These are phyloP conservation scores for Amylocystis lapponica DNA, from an alignment of 768 basidiomycete genomes.

Conservation along the genomic window DNA sequence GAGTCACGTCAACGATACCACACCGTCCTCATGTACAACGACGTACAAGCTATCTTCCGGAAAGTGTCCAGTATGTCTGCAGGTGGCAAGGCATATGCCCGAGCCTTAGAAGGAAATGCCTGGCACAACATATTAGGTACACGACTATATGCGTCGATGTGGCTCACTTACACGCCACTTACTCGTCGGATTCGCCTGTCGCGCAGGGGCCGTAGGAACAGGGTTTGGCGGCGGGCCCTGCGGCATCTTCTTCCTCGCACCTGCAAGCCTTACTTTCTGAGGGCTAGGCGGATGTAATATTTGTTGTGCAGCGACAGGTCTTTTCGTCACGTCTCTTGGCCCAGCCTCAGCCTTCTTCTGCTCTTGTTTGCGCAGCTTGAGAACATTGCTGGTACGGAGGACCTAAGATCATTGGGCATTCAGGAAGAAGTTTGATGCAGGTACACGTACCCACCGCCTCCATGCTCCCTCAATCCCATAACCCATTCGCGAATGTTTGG, in stretches of 20 bases:
- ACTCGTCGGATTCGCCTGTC: background rate
- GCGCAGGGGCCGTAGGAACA: background rate
- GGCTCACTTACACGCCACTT: background rate
- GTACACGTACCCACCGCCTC: constrained; percentile 54
- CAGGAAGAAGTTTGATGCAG: background rate
- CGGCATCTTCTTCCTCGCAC: background rate
- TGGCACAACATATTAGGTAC: too few species aligned
- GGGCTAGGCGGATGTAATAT: background rate
- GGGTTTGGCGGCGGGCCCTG: background rate
- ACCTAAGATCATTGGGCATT: constrained; percentile 1
- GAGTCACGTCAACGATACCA: background rate
- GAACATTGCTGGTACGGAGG: constrained; percentile 30
- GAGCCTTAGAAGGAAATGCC: too few species aligned
- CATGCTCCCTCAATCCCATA: constrained; percentile 46
- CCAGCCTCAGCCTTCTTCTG: background rate
- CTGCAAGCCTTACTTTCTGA: background rate
- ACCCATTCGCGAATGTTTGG: constrained; percentile 45
- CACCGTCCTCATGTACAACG: background rate
- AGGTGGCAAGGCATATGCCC: too few species aligned
- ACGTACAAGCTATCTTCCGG: too few species aligned
- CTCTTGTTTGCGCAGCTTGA: constrained; percentile 40
- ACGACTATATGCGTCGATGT: too few species aligned
- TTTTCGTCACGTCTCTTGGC: background rate
- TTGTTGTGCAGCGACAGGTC: background rate
- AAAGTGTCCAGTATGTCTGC: too few species aligned